These are phyloP conservation scores for Podospora sp. DNA, from an alignment of 495 filamentous ascomycete species.

Conservation along the genomic window DNA sequence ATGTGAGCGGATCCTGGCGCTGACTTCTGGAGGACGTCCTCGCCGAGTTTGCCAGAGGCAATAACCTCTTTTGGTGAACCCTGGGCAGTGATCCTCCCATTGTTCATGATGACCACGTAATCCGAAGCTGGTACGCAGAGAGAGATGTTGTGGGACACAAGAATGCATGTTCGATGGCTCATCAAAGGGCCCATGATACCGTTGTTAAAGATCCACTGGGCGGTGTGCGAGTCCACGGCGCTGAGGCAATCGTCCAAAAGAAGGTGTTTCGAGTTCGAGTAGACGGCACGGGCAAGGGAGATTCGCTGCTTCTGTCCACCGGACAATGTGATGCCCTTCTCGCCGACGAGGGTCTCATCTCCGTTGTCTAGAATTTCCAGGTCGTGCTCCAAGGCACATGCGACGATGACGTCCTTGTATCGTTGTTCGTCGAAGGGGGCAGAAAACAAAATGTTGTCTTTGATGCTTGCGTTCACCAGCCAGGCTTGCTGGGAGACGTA, in stretches of 20 bases:
- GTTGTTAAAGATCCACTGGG: constrained; percentile 96
- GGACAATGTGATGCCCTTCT: constrained; percentile 96
- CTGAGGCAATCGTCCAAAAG: constrained; percentile 95
- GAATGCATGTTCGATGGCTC: constrained; percentile 83
- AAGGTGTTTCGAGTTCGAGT: constrained; percentile 87
- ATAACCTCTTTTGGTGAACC: constrained; percentile 77
- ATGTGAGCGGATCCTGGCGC: constrained; percentile 63
- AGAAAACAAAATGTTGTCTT: constrained; percentile 94
- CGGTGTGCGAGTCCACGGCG: constrained; percentile 98
- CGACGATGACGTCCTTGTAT: constrained; percentile 84
- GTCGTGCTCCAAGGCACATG: constrained; percentile 92
- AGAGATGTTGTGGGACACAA: constrained; percentile 94
- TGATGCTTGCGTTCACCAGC: constrained; percentile 95
- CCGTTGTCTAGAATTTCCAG: constrained; percentile 89
- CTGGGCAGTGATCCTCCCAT: constrained; percentile 77
- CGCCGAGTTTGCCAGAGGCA: constrained; percentile 79
- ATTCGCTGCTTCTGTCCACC: constrained; percentile 98
- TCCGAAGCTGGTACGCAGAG: constrained; percentile 78
- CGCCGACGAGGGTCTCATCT: constrained; percentile 92
- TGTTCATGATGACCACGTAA: constrained; percentile 82
- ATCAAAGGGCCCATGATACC: constrained; percentile 91
- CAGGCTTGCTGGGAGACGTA: constrained; percentile 98
- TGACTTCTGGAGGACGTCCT: constrained; percentile 69
- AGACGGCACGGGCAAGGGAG: constrained; percentile 89
- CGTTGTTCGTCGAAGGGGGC: constrained; percentile 78